Conservation (phyloP, 345 rosid species). For the Populus simonii region DNA sequence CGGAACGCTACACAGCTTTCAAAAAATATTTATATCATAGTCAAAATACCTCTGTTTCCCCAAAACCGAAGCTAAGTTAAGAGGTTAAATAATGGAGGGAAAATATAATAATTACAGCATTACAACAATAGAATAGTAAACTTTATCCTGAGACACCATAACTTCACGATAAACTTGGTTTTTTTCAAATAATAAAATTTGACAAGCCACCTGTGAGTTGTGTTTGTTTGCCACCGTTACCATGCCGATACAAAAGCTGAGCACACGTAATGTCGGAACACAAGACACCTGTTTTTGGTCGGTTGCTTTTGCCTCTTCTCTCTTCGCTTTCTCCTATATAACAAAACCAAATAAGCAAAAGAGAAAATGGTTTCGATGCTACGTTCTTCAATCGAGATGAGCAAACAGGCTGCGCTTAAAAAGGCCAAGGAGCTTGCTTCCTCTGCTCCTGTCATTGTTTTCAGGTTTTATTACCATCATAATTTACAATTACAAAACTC, state of each 20-base stretch:
- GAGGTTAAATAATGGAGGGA: neutral
- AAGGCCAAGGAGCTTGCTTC: slow-evolving; percentile 58
- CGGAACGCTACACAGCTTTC: neutral
- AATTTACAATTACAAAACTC: neutral
- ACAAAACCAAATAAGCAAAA: neutral
- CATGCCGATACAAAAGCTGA: neutral
- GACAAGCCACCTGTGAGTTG: neutral
- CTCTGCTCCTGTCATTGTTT: slow-evolving; percentile 60
- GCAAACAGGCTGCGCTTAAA: slow-evolving; percentile 41
- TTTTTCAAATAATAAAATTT: no score
- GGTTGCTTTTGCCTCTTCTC: neutral
- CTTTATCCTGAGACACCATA: no score
- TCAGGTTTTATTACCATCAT: slow-evolving; percentile 37
- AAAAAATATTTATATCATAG: neutral
- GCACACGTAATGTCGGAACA: neutral
- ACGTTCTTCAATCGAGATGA: slow-evolving; percentile 39
- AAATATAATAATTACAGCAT: neutral
- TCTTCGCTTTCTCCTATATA: no score
- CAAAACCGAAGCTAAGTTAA: neutral
- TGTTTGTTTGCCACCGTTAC: neutral
- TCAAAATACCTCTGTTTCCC: neutral
- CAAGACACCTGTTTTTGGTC: neutral
- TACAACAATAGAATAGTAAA: no score
- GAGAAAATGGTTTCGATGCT: slow-evolving; percentile 25
- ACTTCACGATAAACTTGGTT: no score